phyloP scores from a whole-genome alignment of 352 stramenopile species.

The Pythium vanterpoolii region DNA sequence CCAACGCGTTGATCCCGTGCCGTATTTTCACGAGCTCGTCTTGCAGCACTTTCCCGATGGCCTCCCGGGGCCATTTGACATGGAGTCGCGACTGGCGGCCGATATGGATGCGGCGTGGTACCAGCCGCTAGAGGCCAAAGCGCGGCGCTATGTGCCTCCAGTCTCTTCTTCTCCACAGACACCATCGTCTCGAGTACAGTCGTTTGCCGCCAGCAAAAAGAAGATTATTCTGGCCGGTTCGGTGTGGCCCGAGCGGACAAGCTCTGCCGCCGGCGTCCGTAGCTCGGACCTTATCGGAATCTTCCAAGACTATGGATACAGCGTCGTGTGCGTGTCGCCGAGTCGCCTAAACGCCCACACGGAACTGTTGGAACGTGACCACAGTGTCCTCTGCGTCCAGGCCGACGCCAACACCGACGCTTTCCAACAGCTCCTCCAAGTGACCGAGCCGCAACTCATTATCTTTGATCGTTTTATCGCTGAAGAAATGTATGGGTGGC shows the following conservation, averaged over 20 bases:
- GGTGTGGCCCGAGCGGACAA: slow-evolving; percentile 87
- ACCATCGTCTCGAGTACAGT: slow-evolving; percentile 33
- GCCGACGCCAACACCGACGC: slow-evolving; percentile 65
- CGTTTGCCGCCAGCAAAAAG: slow-evolving; percentile 57
- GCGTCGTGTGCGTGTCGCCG: slow-evolving; percentile 75
- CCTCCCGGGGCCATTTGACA: slow-evolving; percentile 73
- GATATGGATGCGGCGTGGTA: slow-evolving; percentile 78
- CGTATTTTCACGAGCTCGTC: slow-evolving; percentile 82
- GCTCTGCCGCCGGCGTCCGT: slow-evolving; percentile 83
- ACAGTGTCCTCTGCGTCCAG: slow-evolving; percentile 59
- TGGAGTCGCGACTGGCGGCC: slow-evolving; percentile 58
- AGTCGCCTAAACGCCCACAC: slow-evolving; percentile 78
- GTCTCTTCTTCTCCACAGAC: not conserved
- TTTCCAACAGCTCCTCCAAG: slow-evolving; percentile 62
- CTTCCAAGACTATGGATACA: slow-evolving; percentile 55
- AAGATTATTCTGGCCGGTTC: slow-evolving; percentile 66
- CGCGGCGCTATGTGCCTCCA: slow-evolving; percentile 5
- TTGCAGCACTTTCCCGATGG: slow-evolving; percentile 74
- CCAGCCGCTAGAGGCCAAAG: slow-evolving; percentile 59
- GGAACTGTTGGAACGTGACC: slow-evolving; percentile 32
- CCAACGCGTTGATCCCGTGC: slow-evolving; percentile 41
- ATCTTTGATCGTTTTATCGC: slow-evolving; percentile 85
- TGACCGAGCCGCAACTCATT: slow-evolving; percentile 57
- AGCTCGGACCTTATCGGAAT: slow-evolving; percentile 75
- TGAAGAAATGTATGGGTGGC: slow-evolving; percentile 87